A percentile compares a stretch with the other conserved stretches of the same genome.
These are phyloP conservation scores for Calonectria pseudoturangicola DNA, from an alignment of 2,329 filamentous ascomycete species.

Conservation along the genomic window DNA sequence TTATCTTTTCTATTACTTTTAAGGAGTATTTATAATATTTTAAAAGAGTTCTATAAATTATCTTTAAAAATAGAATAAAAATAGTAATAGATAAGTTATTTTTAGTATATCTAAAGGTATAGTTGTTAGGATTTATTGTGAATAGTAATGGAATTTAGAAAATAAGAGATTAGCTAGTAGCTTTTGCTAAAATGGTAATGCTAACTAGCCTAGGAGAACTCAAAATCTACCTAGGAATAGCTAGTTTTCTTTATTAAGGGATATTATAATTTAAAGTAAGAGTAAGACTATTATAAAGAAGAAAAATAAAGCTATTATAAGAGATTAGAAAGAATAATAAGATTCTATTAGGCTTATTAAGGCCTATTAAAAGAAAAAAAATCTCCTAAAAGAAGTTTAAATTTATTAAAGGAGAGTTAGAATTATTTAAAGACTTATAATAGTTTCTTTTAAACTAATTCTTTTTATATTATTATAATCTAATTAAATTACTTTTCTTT, in stretches of 20 bases:
- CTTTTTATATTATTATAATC: not conserved
- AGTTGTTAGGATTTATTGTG: not conserved
- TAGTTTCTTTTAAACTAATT: not conserved
- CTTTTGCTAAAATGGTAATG: not conserved
- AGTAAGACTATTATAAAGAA: not conserved
- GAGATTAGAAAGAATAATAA: not conserved
- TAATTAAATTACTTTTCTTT: not conserved
- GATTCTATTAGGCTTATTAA: not conserved
- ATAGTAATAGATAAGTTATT: too few species aligned
- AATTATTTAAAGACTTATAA: not conserved
- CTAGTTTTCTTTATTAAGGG: not conserved
- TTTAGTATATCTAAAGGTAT: not conserved
- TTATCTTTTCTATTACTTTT: too few species aligned
- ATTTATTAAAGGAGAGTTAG: not conserved
- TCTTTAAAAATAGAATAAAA: too few species aligned
- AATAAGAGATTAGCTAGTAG: not conserved
- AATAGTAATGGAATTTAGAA: too few species aligned
- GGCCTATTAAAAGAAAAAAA: not conserved
- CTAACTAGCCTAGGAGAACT: not conserved
- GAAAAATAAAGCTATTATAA: not conserved
- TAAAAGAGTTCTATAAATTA: too few species aligned
- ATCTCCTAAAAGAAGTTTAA: not conserved
- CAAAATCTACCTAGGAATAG: too few species aligned
- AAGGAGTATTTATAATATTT: too few species aligned
- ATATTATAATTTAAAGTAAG: not conserved